These are phyloP conservation scores for Naganishia vishniacii DNA, from an alignment of 768 basidiomycete genomes.

Conservation along the genomic window DNA sequence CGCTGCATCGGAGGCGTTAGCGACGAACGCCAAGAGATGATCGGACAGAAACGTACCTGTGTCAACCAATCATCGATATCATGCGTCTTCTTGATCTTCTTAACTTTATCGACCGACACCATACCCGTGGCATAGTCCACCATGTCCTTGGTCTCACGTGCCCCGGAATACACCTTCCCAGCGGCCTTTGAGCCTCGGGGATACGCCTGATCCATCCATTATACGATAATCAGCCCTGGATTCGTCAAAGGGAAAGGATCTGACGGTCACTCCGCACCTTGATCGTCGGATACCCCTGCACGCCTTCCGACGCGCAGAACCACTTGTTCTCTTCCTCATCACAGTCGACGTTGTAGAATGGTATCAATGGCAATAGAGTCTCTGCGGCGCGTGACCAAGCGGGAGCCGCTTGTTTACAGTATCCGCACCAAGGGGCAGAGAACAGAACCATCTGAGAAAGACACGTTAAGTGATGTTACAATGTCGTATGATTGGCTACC, in stretches of 20 bases:
- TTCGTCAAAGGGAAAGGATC: no score
- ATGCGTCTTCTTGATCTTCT: constrained; percentile 54
- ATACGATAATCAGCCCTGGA: no score
- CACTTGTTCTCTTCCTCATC: constrained; percentile 74
- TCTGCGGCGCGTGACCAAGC: constrained; percentile 77
- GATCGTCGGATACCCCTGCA: constrained; percentile 89
- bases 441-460: constrained; percentile 17
- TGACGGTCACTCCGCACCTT: no score
- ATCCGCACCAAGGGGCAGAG: constrained; percentile 27
- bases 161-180: constrained; percentile 63
- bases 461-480: background rate
- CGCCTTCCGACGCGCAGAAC: constrained; percentile 71
- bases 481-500: background rate
- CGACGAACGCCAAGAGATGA: no score
- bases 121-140: constrained; percentile 70
- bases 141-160: constrained; percentile 67
- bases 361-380: constrained; percentile 72
- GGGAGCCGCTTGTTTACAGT: constrained; percentile 57
- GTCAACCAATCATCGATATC: constrained; percentile 53
- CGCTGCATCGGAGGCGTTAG: constrained; percentile 32
- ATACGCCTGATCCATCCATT: constrained; percentile 57
- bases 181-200: constrained; percentile 65
- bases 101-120: constrained; percentile 63
- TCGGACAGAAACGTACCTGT: background rate
- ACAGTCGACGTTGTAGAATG: constrained; percentile 89